Evolutionary conservation across 1,139 yeast species (phyloP), one percentile per base, ranked within the genome.

Genomic region (Protomyces lactucae-debilis): DNA sequence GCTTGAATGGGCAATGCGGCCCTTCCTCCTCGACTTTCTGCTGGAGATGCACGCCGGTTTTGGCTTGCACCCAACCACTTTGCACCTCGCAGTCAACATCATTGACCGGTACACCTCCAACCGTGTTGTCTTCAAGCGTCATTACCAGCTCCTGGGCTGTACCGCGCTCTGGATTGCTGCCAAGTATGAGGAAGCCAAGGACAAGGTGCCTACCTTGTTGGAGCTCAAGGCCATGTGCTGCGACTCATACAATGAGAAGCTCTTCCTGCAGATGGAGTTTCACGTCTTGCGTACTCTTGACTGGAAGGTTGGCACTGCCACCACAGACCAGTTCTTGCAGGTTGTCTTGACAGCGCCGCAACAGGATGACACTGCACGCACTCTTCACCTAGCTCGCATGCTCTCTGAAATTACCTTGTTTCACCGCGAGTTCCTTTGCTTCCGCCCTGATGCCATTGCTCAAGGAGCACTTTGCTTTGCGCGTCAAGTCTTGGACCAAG

Each of bases 121-220:
- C 72, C 82, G 99, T 69, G 87, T 92, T 21, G 96, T 92, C n/a
- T 88, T 87, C 76, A 88, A 88, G 72, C 85, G 91, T 70, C 98
- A 93, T 74, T 91, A 90, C 74, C 97, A 92, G 74, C 79, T 93
- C 68, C 93, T 93, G 14, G 97, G 97, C 1, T 88, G 96, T 72
- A 87, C 97, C 1, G 89, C 97, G 3, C 80, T 93, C 64, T 92
- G 98, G 97, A 85, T 93, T 56, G 97, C 98, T 6, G 90, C 96
- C 64, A 93, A 93, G 76, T 89, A 88, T 75, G 91, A 89, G 72
- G 97, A 91, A 75, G 88, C 88, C 73, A 92, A 92, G 76, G 82
- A 84, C 66, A 79, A 89, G 65, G 91, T 90, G 3, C 97, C 97
- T 37, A 85, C 93, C 0, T 79, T 91, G 65, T 81, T 83, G 64